phyloP scores from a whole-genome alignment of 2,329 filamentous ascomycete species.

The Geosmithia putterillii region DNA sequence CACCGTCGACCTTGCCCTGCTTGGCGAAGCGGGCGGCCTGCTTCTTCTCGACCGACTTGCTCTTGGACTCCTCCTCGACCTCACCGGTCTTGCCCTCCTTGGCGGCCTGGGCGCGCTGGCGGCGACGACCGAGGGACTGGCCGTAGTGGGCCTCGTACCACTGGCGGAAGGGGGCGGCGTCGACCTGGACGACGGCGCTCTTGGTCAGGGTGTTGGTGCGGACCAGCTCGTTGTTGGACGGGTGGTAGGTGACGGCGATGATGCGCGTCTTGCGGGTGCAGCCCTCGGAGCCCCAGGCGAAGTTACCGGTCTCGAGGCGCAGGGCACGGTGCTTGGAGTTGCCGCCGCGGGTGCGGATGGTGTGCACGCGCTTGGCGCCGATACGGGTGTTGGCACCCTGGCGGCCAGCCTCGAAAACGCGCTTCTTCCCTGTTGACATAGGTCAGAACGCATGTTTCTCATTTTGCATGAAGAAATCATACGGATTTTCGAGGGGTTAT shows the following conservation, averaged over 20 bases:
- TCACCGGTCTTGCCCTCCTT: slow-evolving; percentile 43
- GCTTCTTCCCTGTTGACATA: slow-evolving; percentile 73
- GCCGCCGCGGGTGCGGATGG: slow-evolving; percentile 92
- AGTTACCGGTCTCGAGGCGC: slow-evolving; percentile 97
- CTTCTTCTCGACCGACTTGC: slow-evolving; percentile 93
- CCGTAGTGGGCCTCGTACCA: slow-evolving; percentile 99
- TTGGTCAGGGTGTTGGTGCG: slow-evolving; percentile 99
- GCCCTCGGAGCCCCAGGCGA: slow-evolving; percentile 97
- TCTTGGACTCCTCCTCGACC: slow-evolving; percentile 74
- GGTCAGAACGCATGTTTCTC: slow-evolving; percentile 59
- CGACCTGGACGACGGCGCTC: slow-evolving; percentile 96
- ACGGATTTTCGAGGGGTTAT: slow-evolving; percentile 1
- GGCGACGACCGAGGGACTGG: slow-evolving; percentile 73
- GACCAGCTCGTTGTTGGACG: slow-evolving; percentile 99
- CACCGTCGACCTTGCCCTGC: slow-evolving; percentile 81
- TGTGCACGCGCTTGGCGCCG: slow-evolving; percentile 89
- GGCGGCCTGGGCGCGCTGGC: slow-evolving; percentile 65
- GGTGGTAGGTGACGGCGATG: slow-evolving; percentile 97
- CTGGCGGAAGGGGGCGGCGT: slow-evolving; percentile 97
- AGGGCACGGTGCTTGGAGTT: slow-evolving; percentile 99
- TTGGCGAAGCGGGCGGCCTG: slow-evolving; percentile 75
- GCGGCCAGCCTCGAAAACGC: slow-evolving; percentile 99
- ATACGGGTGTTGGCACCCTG: slow-evolving; percentile 99
- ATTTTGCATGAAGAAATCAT: slow-evolving; percentile 10
- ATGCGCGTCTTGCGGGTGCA: slow-evolving; percentile 98